phyloP scores from a whole-genome alignment of 169 alveolate species.

The Babesia ovis region DNA sequence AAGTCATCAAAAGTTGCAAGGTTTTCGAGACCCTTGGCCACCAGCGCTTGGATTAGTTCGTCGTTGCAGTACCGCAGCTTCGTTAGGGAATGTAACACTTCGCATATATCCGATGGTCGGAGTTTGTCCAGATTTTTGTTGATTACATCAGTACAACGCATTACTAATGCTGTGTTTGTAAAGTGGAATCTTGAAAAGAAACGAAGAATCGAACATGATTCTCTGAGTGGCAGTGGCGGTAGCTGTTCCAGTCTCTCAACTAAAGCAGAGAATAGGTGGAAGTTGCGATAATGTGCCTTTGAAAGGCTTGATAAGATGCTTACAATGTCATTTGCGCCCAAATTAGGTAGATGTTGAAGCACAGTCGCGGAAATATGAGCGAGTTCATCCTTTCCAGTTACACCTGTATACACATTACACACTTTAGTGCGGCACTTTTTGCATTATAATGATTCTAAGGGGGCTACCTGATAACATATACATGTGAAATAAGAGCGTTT shows the following conservation, averaged over 20 bases:
- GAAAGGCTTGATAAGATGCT: constrained; percentile 14
- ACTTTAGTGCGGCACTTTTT: neutral
- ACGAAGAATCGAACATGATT: neutral
- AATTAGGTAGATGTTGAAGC: constrained; percentile 6
- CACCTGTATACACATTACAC: neutral
- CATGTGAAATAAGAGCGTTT: neutral
- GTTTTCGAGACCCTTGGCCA: constrained; percentile 3
- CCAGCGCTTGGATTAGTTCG: constrained; percentile 14
- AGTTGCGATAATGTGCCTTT: constrained; percentile 41
- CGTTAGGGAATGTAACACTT: constrained; percentile 47
- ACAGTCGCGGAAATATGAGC: constrained; percentile 20
- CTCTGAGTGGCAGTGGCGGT: constrained; percentile 7
- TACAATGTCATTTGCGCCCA: neutral
- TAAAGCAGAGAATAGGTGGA: constrained; percentile 41
- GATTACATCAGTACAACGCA: constrained; percentile 15
- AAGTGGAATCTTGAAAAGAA: constrained; percentile 16
- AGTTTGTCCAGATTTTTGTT: constrained; percentile 10
- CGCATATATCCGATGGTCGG: constrained; percentile 26
- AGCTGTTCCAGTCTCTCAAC: constrained; percentile 17
- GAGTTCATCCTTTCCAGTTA: constrained; percentile 30
- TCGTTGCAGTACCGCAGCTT: constrained; percentile 34
- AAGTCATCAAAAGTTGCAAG: constrained; percentile 16
- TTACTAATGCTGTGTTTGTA: neutral
- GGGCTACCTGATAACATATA: neutral
- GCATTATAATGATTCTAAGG: neutral